Evolutionary conservation across 140 eudicot genomes (phyloP).

Genomic region (Oenanthe javanica): DNA sequence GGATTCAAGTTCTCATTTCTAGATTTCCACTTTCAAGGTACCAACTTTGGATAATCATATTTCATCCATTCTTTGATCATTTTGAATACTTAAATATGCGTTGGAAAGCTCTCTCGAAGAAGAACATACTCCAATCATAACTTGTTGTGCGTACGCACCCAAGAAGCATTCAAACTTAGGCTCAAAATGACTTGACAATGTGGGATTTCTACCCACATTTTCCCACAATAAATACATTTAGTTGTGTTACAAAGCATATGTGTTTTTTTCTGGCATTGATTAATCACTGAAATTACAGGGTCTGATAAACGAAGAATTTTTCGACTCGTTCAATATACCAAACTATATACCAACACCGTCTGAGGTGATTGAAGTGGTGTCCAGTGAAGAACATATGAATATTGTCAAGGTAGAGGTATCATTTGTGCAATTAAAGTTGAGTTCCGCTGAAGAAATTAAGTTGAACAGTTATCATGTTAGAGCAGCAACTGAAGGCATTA

Average conservation of each 20-base stretch:
- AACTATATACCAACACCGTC: constrained; percentile 16
- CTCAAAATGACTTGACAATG: too few species aligned
- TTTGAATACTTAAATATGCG: too few species aligned
- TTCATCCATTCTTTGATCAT: too few species aligned
- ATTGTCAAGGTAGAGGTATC: not conserved
- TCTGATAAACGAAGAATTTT: not conserved
- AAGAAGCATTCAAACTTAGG: too few species aligned
- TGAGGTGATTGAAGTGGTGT: constrained; percentile 10
- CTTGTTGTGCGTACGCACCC: too few species aligned
- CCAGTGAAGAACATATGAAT: not conserved
- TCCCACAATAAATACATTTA: constrained; percentile 2
- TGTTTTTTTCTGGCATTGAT: not conserved
- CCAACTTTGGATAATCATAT: too few species aligned
- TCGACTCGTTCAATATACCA: constrained; percentile 17
- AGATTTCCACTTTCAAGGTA: too few species aligned
- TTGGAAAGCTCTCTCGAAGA: too few species aligned
- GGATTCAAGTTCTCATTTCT: too few species aligned
- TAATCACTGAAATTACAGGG: constrained; percentile 9
- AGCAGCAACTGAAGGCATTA: not conserved
- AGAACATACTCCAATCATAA: too few species aligned
- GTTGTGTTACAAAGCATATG: not conserved
- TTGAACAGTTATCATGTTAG: not conserved
- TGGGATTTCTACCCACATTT: too few species aligned
- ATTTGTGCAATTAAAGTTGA: not conserved
- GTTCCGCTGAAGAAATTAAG: not conserved